A percentile compares a stretch with the other conserved stretches of the same genome.
Conservation (phyloP, 495 filamentous ascomycete species). For the Aspergillus incahuasiensis region DNA sequence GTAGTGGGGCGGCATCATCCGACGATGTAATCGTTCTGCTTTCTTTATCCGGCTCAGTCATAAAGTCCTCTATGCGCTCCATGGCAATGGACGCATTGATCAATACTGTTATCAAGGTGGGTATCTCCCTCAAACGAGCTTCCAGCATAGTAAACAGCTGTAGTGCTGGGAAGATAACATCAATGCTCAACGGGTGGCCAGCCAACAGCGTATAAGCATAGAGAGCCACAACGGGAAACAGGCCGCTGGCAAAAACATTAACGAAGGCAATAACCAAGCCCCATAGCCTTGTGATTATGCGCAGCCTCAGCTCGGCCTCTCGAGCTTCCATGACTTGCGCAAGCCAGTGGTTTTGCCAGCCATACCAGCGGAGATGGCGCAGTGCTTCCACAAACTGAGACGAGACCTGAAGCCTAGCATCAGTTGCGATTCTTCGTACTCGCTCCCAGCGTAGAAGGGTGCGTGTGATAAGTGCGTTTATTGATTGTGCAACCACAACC, state of each 20-base stretch:
- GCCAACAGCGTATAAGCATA: slow-evolving; percentile 70
- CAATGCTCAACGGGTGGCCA: slow-evolving; percentile 59
- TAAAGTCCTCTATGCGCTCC: slow-evolving; percentile 75
- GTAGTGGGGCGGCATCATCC: slow-evolving; percentile 32
- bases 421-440: slow-evolving; percentile 60
- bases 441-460: slow-evolving; percentile 58
- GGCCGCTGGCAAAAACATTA: slow-evolving; percentile 58
- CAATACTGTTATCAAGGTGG: slow-evolving; percentile 62
- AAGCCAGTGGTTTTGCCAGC: slow-evolving; percentile 80
- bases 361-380: slow-evolving; percentile 82
- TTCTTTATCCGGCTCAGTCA: slow-evolving; percentile 75
- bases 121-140: slow-evolving; percentile 62
- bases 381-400: slow-evolving; percentile 80
- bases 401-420: slow-evolving; percentile 65
- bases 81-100: slow-evolving; percentile 73
- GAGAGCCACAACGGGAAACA: slow-evolving; percentile 75
- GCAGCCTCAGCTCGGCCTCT: slow-evolving; percentile 59
- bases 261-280: slow-evolving; percentile 53
- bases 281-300: slow-evolving; percentile 61
- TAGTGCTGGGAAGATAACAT: slow-evolving; percentile 76
- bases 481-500: slow-evolving; percentile 56
- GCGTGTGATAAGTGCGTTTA: slow-evolving; percentile 61
- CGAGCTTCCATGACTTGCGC: slow-evolving; percentile 65
- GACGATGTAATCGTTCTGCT: slow-evolving; percentile 29
- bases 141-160: slow-evolving; percentile 74